Evolutionary conservation across 2,329 filamentous ascomycete genomes (phyloP).

Genomic region (Aspergillus fischeri): DNA sequence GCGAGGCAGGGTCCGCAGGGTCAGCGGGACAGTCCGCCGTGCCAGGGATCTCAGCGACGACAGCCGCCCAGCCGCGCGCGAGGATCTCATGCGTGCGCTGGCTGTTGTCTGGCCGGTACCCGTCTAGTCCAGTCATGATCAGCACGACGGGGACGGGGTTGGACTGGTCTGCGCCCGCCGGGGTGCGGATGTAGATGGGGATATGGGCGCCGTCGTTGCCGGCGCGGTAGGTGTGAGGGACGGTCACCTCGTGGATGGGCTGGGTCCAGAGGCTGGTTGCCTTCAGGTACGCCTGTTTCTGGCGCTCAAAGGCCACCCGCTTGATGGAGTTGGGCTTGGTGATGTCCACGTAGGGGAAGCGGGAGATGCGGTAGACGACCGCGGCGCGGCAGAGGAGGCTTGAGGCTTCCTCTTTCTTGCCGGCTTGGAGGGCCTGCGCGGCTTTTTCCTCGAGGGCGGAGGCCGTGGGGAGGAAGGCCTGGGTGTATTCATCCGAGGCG

Average conservation of each 20-base stretch:
- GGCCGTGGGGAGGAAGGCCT: slow-evolving; percentile 58
- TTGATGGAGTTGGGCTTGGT: slow-evolving; percentile 41
- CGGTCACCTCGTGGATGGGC: slow-evolving; percentile 59
- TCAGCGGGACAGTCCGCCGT: slow-evolving; percentile 66
- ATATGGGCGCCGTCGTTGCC: slow-evolving; percentile 53
- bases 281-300: slow-evolving; percentile 61
- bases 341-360: slow-evolving; percentile 56
- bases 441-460: slow-evolving; percentile 53
- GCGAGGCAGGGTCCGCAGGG: slow-evolving; percentile 53
- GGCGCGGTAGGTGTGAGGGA: slow-evolving; percentile 54
- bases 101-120: slow-evolving; percentile 52
- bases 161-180: slow-evolving; percentile 40
- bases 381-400: slow-evolving; percentile 66
- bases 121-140: slow-evolving; percentile 57
- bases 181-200: slow-evolving; percentile 63
- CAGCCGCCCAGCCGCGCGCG: slow-evolving; percentile 57
- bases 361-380: slow-evolving; percentile 67
- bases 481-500: slow-evolving; percentile 62
- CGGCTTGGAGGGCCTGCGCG: slow-evolving; percentile 46
- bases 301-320: slow-evolving; percentile 60
- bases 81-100: slow-evolving; percentile 59
- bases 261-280: slow-evolving; percentile 51
- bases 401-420: slow-evolving; percentile 52
- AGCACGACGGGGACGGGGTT: slow-evolving; percentile 50
- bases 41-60: slow-evolving; percentile 63